Evolutionary conservation across 176 grass and related monocot species (phyloP), one percentile per base, ranked within the genome.

Genomic region (Carex kokanica): DNA sequence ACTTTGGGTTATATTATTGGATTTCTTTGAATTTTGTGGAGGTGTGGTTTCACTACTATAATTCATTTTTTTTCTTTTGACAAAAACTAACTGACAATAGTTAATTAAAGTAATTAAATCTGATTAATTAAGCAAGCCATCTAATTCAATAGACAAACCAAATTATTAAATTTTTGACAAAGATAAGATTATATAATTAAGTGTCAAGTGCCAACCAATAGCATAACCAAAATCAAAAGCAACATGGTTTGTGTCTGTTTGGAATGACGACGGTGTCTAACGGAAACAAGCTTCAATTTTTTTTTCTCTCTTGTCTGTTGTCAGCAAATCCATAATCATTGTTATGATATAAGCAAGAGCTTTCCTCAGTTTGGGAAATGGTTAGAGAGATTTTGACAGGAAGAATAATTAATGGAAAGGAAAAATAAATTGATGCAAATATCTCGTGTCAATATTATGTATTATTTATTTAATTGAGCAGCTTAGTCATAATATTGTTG

Each of bases 211-310:
- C 77, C 25, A 53, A 38, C 78, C 6, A 63, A 59, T 60, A 36
- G 47, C 60, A 61, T 63, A 60, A 29, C 47, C 20, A 64, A 82
- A 63, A 82, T 55, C 55, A 85, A 77, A 78, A 81, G 81, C 75
- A 81, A 88, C 60, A 70, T 64, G 64, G 62, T 29, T 55, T 54
- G 18, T 78, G 1, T 68, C 65, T 89, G 15, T 20, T 86, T 83
- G 32, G 84, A 45, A 21, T 85, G 16, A 71, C 9, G 20, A n/a
- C n/a, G 36, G 66, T 25, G 66, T 36, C 29, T 70, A 41, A 74
- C 4, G 8, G 70, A n/a, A 74, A 51, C 41, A 52, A 14, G 3
- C 70, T 49, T 74, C 5, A 11, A 53, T 53, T 15, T 23, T 6
- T n/a, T 6, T 74, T 25, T 24, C 20, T 32, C 14, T 70, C 34